Conservation (phyloP, 805 yeast genomes). For the Phaffomyces antillensis region DNA sequence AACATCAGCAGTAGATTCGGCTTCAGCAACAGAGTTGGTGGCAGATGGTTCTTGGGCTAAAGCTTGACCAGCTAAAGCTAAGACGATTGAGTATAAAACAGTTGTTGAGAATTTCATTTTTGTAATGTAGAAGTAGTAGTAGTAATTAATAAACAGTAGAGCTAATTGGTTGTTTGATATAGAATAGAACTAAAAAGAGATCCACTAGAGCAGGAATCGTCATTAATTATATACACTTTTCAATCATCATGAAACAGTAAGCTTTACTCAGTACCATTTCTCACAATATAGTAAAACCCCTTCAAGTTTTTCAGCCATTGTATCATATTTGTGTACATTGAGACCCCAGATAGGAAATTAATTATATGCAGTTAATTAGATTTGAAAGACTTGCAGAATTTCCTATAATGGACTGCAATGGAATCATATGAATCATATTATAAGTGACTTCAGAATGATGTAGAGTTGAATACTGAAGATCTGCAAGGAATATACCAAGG, state of each 20-base stretch:
- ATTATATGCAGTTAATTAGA: too few relatives aligned
- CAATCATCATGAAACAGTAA: not conserved
- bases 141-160: not conserved
- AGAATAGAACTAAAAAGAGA: not conserved
- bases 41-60: conserved; percentile 5
- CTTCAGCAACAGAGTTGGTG: conserved; percentile 2
- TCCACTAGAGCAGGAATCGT: not conserved
- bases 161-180: not conserved
- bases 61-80: conserved; percentile 8
- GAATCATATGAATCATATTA: too few relatives aligned
- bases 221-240: not conserved
- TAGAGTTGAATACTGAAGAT: too few relatives aligned
- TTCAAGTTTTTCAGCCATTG: too few relatives aligned
- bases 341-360: too few relatives aligned
- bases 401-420: too few relatives aligned
- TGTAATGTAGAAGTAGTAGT: not conserved
- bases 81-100: conserved; percentile 3
- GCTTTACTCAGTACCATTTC: too few relatives aligned
- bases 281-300: not conserved
- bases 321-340: too few relatives aligned
- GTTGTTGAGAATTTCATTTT: conserved; percentile 12
- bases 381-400: too few relatives aligned
- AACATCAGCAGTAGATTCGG: conserved; percentile 6
- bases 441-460: too few relatives aligned
- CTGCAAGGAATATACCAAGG: too few relatives aligned